phyloP scores from a whole-genome alignment of 306 rosid species.

The Trifolium dubium region DNA sequence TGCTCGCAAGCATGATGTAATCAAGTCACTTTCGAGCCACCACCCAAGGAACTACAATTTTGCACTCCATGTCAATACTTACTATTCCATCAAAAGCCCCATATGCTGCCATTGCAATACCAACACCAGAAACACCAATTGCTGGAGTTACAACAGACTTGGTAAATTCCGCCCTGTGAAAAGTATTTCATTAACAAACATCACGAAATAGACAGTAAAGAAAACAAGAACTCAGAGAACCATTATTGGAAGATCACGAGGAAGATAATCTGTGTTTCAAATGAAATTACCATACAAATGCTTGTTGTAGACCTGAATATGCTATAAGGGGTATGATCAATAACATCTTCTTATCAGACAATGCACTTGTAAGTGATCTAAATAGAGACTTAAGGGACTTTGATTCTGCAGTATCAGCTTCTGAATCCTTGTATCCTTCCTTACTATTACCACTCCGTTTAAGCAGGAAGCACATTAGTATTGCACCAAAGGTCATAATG shows the following conservation, averaged over 20 bases:
- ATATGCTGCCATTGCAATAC: conserved; percentile 90
- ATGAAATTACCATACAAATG: conserved; percentile 89
- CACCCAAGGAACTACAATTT: conserved; percentile 23
- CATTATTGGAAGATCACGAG: conserved; percentile 29
- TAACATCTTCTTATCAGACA: conserved; percentile 72
- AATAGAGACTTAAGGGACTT: conserved; percentile 60
- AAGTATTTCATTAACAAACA: conserved; percentile 29
- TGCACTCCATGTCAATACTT: conserved; percentile 51
- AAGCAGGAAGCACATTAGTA: conserved; percentile 78
- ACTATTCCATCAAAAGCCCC: conserved; percentile 97
- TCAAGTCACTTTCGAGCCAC: conserved; percentile 25
- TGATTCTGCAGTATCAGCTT: conserved; percentile 46
- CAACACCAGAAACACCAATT: conserved; percentile 93
- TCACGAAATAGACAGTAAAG: conserved; percentile 21
- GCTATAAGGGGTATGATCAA: conserved; percentile 86
- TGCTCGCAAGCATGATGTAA: conserved; percentile 19
- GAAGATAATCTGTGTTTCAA: conserved; percentile 37
- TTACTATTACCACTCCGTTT: conserved; percentile 54
- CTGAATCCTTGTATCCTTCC: conserved; percentile 47
- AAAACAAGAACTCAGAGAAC: conserved; percentile 30
- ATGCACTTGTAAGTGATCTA: conserved; percentile 60
- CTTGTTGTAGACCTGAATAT: conserved; percentile 95
- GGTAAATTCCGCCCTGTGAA: conserved; percentile 84
- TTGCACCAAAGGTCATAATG: conserved; percentile 71
- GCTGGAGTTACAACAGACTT: conserved; percentile 77